Evolutionary conservation across 352 stramenopile genomes (phyloP).

Genomic region (Globisporangium uncinulatum): DNA sequence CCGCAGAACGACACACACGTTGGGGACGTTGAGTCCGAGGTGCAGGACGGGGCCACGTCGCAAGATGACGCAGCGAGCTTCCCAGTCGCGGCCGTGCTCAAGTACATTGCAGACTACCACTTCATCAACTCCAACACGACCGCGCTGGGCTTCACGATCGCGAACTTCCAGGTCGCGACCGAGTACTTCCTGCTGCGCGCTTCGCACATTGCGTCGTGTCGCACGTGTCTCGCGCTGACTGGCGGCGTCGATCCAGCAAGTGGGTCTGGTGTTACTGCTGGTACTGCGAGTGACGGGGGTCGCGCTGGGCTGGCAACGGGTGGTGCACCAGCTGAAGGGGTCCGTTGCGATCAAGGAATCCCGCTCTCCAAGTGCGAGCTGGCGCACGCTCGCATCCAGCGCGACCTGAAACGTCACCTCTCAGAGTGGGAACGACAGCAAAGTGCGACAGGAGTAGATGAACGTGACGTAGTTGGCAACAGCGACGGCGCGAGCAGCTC

Average conservation of each 20-base stretch:
- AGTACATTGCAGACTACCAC: constrained; percentile 74
- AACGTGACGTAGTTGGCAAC: neutral
- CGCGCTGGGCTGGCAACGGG: neutral
- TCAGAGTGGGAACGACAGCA: neutral
- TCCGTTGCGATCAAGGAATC: constrained; percentile 4
- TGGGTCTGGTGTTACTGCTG: neutral
- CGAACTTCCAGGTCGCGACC: constrained; percentile 75
- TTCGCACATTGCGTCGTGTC: constrained; percentile 16
- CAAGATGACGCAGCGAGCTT: constrained; percentile 15
- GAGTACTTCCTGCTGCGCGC: constrained; percentile 69
- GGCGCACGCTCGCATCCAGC: neutral
- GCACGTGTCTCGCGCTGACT: constrained; percentile 8
- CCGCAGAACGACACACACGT: constrained; percentile 7
- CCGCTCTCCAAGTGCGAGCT: constrained; percentile 3
- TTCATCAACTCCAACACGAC: constrained; percentile 85
- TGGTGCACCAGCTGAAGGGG: neutral
- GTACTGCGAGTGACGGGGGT: neutral
- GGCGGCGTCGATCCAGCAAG: neutral
- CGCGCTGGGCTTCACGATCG: constrained; percentile 69
- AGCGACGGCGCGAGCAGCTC: neutral
- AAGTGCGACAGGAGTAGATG: neutral
- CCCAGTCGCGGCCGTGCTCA: constrained; percentile 47
- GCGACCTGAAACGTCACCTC: neutral
- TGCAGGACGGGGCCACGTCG: neutral
- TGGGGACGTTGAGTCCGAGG: neutral